Evolutionary conservation across 2,329 filamentous ascomycete species (phyloP).

Genomic region (Herpotrichia juniperi): DNA sequence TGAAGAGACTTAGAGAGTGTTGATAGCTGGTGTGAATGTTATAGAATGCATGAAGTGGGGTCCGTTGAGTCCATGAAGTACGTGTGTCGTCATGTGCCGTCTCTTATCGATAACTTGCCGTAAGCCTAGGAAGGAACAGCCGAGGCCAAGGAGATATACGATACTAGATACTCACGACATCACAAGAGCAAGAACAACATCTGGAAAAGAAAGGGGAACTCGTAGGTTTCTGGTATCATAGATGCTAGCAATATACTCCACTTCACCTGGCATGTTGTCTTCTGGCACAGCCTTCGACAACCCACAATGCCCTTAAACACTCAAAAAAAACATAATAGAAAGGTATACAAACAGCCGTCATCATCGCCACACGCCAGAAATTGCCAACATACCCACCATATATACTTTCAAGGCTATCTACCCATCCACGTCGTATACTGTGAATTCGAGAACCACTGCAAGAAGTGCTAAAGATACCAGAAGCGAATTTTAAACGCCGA

Average conservation of each 20-base stretch:
- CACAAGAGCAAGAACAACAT: background rate
- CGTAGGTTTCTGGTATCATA: background rate
- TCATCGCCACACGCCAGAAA: background rate
- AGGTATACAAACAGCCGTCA: background rate
- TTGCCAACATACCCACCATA: background rate
- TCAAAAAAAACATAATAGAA: background rate
- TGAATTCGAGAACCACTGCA: background rate
- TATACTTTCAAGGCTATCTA: background rate
- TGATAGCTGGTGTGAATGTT: no score
- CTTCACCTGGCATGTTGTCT: background rate
- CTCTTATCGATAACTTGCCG: no score
- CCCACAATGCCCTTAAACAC: background rate
- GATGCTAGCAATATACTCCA: background rate
- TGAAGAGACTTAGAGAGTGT: no score
- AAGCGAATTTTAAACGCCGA: constrained; percentile 2
- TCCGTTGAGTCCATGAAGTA: no score
- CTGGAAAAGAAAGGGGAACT: background rate
- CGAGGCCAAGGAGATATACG: no score
- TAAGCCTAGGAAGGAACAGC: no score
- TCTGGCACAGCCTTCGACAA: constrained; percentile 6
- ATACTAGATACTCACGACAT: no score
- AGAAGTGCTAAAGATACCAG: background rate
- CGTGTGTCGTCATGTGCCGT: no score
- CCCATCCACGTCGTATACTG: background rate
- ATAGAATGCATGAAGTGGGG: no score